A percentile compares a stretch with the other conserved stretches of the same genome.
Conservation (phyloP, 176 grass and related monocot genomes). For the Rhynchospora breviuscula region DNA sequence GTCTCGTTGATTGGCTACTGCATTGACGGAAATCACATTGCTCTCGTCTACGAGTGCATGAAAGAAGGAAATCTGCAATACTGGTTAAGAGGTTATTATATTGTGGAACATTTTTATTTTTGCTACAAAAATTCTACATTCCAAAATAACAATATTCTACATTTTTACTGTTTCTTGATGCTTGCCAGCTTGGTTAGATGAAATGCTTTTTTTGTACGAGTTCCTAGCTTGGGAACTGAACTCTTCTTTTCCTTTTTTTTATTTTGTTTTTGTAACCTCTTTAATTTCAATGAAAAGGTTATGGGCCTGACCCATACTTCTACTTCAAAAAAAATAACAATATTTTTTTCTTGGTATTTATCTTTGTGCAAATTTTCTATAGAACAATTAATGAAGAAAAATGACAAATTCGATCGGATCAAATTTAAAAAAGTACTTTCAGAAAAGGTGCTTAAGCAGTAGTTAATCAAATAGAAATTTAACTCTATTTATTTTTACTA, state of each 20-base stretch:
- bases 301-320: too few species aligned
- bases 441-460: neutral
- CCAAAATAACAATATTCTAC: neutral
- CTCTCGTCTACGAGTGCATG: conserved; percentile 44
- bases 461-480: too few species aligned
- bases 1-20: conserved; percentile 48
- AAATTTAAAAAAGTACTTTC: neutral
- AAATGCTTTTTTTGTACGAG: too few species aligned
- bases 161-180: too few species aligned
- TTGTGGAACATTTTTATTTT: neutral
- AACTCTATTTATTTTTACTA: too few species aligned
- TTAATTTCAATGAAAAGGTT: too few species aligned
- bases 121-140: neutral
- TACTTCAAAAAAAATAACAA: neutral
- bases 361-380: neutral
- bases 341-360: neutral
- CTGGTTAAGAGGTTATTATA: conserved; percentile 37
- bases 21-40: conserved; percentile 29
- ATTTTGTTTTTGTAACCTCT: too few species aligned
- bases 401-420: neutral
- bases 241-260: too few species aligned
- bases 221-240: too few species aligned
- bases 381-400: neutral
- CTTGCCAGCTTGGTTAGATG: too few species aligned
- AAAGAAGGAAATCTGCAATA: conserved; percentile 30